These are phyloP conservation scores for Inga leiocalycina DNA, from an alignment of 306 rosid species.

Conservation along the genomic window DNA sequence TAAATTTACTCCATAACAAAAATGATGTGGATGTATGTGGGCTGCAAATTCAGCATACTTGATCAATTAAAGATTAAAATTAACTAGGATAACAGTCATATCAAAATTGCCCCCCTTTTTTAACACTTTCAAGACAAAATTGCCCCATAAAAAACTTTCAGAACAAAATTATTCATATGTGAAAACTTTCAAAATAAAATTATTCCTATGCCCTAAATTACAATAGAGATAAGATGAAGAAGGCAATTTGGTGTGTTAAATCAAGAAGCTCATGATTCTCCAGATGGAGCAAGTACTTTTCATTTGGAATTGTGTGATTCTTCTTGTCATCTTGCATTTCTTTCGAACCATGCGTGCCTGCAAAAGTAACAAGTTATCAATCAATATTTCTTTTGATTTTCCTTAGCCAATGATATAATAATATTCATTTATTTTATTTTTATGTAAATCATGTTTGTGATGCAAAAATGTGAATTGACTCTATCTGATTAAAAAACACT, in stretches of 20 bases:
- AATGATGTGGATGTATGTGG: too few species aligned
- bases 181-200: too few species aligned
- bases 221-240: background rate
- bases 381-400: background rate
- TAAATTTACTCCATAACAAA: too few species aligned
- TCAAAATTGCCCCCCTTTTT: too few species aligned
- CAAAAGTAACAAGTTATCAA: background rate
- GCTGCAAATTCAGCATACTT: too few species aligned
- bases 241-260: background rate
- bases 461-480: background rate
- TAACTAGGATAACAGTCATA: too few species aligned
- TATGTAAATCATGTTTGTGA: background rate
- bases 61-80: too few species aligned
- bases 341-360: background rate
- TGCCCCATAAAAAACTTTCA: too few species aligned
- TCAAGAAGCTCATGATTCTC: constrained; percentile 17
- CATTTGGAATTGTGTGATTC: constrained; percentile 12
- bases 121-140: too few species aligned
- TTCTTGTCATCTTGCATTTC: constrained; percentile 26
- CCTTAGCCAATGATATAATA: background rate
- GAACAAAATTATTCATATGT: too few species aligned
- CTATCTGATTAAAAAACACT: background rate
- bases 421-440: background rate
- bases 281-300: background rate
- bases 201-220: too few species aligned